Percentiles rank a stretch among this genome's conserved stretches.
Conservation (phyloP, 257 asterid genomes). For the Penstemon eatonii region DNA sequence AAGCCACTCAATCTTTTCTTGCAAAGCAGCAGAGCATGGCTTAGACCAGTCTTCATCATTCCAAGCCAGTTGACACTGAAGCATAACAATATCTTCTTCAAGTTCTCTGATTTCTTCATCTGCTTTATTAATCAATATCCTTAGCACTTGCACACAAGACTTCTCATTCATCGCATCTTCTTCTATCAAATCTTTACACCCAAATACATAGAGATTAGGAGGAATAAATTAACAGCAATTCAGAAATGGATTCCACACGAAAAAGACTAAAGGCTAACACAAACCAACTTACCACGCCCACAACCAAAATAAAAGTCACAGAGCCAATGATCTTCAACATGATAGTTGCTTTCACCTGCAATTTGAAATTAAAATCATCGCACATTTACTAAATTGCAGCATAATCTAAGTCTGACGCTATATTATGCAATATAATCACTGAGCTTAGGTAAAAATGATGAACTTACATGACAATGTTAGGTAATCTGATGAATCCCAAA, state of each 20-base stretch:
- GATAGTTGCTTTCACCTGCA: constrained; percentile 14
- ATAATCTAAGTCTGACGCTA: neutral
- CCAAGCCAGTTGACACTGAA: constrained; percentile 45
- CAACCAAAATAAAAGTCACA: constrained; percentile 21
- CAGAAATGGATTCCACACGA: neutral
- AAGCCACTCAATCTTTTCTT: constrained; percentile 38
- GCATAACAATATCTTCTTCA: constrained; percentile 52
- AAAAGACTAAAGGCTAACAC: constrained; percentile 2
- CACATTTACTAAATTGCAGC: neutral
- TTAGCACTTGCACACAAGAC: constrained; percentile 51
- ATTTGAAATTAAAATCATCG: neutral
- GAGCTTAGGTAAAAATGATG: constrained; percentile 18
- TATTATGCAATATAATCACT: neutral
- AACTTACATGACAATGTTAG: constrained; percentile 19
- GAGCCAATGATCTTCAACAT: constrained; percentile 21
- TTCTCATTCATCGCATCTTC: constrained; percentile 58
- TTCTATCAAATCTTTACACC: constrained; percentile 47
- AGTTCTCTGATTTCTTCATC: constrained; percentile 49
- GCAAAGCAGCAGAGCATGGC: constrained; percentile 36
- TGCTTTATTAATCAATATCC: constrained; percentile 45
- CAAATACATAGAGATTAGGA: constrained; percentile 25
- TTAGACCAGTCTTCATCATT: constrained; percentile 46
- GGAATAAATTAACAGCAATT: constrained; percentile 19
- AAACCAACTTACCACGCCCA: constrained; percentile 33
- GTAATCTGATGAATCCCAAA: constrained; percentile 41